Evolutionary conservation across 2,329 filamentous ascomycete species (phyloP).

Genomic region (Colletotrichum somersetense): DNA sequence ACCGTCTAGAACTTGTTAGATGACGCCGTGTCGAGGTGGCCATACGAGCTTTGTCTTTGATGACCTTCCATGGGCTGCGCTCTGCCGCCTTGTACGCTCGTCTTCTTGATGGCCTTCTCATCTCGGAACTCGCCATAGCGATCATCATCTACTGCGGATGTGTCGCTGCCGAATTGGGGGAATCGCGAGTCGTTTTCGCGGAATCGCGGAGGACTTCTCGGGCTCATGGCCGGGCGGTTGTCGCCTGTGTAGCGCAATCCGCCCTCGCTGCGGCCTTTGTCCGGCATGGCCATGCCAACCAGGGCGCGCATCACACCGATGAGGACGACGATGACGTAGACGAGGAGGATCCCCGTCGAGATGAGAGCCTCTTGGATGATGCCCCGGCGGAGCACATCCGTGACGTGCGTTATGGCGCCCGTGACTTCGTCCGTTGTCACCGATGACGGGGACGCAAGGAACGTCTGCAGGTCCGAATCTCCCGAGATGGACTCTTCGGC

Average conservation of each 20-base stretch:
- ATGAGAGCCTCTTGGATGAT: conserved; percentile 86
- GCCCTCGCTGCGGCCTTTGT: conserved; percentile 72
- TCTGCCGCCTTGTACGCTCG: conserved; percentile 41
- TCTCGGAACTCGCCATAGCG: conserved; percentile 44
- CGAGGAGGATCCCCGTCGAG: conserved; percentile 76
- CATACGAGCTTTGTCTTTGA: conserved; percentile 53
- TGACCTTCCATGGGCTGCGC: conserved; percentile 48
- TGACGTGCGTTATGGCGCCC: conserved; percentile 78
- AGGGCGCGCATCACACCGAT: conserved; percentile 78
- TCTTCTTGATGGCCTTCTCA: conserved; percentile 46
- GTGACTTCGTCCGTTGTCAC: conserved; percentile 86
- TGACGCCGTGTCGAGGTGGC: conserved; percentile 48
- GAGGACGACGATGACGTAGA: conserved; percentile 84
- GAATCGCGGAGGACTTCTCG: conserved; percentile 44
- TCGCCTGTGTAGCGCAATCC: conserved; percentile 58
- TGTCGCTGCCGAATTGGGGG: conserved; percentile 40
- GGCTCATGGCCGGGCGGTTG: conserved; percentile 47
- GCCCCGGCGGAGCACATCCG: conserved; percentile 73
- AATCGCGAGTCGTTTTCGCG: conserved; percentile 35
- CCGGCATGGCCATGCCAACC: conserved; percentile 69
- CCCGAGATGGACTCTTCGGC: conserved; percentile 72
- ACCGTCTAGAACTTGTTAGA: conserved; percentile 35
- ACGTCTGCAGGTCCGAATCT: conserved; percentile 72
- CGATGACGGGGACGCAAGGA: conserved; percentile 81
- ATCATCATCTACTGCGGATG: conserved; percentile 41